Conservation (phyloP, 2,329 filamentous ascomycete species). For the Sclerotinia subarctica region DNA sequence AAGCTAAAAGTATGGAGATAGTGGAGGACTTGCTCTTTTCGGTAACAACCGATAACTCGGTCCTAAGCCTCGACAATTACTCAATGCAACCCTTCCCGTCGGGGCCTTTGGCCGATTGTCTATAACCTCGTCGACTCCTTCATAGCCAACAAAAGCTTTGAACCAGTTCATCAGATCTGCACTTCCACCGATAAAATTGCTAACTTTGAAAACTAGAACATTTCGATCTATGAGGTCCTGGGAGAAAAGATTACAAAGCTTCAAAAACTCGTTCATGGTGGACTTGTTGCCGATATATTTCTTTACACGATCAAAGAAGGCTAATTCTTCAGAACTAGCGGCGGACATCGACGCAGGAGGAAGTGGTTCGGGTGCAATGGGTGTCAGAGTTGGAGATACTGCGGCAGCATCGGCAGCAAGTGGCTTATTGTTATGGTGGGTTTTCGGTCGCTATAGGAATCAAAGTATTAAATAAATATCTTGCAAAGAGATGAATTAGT, state of each 20-base stretch:
- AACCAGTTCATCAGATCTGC: slow-evolving; percentile 87
- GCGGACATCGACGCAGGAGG: slow-evolving; percentile 69
- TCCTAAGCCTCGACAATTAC: slow-evolving; percentile 91
- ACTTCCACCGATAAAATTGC: slow-evolving; percentile 82
- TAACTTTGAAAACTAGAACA: slow-evolving; percentile 76
- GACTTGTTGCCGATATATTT: slow-evolving; percentile 93
- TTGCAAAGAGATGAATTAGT: background rate
- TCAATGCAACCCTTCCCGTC: slow-evolving; percentile 80
- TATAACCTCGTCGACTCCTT: slow-evolving; percentile 72
- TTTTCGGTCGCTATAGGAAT: slow-evolving; percentile 59
- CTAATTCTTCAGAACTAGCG: slow-evolving; percentile 80
- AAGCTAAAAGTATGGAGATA: background rate
- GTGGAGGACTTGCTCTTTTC: slow-evolving; percentile 58
- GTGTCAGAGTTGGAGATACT: slow-evolving; percentile 82
- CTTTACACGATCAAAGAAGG: slow-evolving; percentile 94
- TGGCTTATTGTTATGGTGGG: slow-evolving; percentile 55
- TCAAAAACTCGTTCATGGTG: slow-evolving; percentile 91
- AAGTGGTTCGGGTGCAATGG: slow-evolving; percentile 82
- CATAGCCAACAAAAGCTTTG: slow-evolving; percentile 76
- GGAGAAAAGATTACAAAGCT: slow-evolving; percentile 92
- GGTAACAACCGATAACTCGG: slow-evolving; percentile 93
- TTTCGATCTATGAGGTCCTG: slow-evolving; percentile 88
- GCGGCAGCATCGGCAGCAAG: slow-evolving; percentile 33
- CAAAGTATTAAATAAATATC: slow-evolving; percentile 18
- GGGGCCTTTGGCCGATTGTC: slow-evolving; percentile 75